Evolutionary conservation across 306 rosid genomes (phyloP), one percentile per base, ranked within the genome.

Genomic region (Cicer pinnatifidum): DNA sequence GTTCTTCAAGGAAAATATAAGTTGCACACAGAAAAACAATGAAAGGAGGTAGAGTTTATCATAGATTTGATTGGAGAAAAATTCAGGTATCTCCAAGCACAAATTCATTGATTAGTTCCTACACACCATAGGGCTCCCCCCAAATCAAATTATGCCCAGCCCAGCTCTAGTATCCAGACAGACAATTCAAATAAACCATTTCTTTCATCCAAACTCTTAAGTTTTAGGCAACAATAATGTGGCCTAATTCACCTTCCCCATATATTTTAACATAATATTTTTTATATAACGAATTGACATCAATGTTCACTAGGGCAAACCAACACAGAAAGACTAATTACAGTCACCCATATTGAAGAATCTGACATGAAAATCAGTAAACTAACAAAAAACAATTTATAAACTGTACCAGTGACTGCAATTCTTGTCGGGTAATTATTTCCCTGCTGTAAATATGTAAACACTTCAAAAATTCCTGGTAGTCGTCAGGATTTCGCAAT

Each of bases 401-500:
- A 38, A 77, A 50, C 37, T 89, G 63, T 91, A 95, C 99, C 99
- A 95, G 77, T 78, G 96, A 70, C 71, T 91, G 92, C 87, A 95
- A 82, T 73, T 95, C 97, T 58, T 87, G 77, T 53, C 93, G 84
- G 37, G 96, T 90, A 75, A 95, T 95, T 82, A 95, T 95, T 76
- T 92, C 97, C 89, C 83, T 90, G 96, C 93, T 88, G 82, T 90
- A 92, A 70, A 95, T 95, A 85, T 95, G 97, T 61, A 95, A 88
- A 71, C 97, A 92, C 88, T 85, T 91, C 96, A 95, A 87, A 82
- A 95, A 91, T 83, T 95, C 97, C 84, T 95, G 99, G 88, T 95
- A 95, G 80, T 78, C 76, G 1, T 90, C 97, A 76, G 92, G 74
- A 84, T 92, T 88, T 64, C 78, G 85, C 79, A 95, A 84, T 85